Base-by-base conservation (phyloP, 1,139 yeast genomes). In the Fermentozyma sake region DNA sequence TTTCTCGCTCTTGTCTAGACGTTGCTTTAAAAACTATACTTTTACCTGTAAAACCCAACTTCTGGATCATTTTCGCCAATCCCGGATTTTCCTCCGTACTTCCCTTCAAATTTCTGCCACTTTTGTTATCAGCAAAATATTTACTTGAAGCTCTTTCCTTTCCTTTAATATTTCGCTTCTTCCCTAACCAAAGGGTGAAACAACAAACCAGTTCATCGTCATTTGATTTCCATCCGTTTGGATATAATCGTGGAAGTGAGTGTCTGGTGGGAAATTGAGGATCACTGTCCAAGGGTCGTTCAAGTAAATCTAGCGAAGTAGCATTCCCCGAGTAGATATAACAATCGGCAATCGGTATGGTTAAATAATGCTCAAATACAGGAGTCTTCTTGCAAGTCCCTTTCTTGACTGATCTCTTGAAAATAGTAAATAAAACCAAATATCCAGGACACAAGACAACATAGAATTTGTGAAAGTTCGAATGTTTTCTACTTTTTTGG, bases 131-230 rank as follows among this genome's bases (percentile, higher is more conserved):
- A n/a, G n/a, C n/a, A n/a, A n/a, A n/a, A 22, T 22, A 22, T 11
- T 22, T 22, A 5, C 19, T 8, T 9, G 16, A 16, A 3, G 26
- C 26, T 13, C 12, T 24, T 32, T 47, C 33, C 27, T 41, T 32
- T 28, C 37, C 48, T 26, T 56, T 50, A 20, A 68, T 55, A 4
- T 67, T 57, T 30, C 81, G 54, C 41, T 79, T 82, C 6, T 66
- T 66, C 0, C 93, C 93, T 51, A 82, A 74, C 95, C 95, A 86
- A 4, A 89, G 43, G 0, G 91, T 85, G 46, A 89, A 87, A 39
- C 94, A 77, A 27, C 95, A 61, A 21, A 72, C 55, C 10, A 68
- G 49, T 39, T 84, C 93, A 30, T 80, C 85, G 41, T 89, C 97
- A 5, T 75, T 62, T 2, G 93, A 80, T 39, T 68, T 70, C 89